Percentiles rank a stretch among this genome's conserved stretches.
phyloP scores from a whole-genome alignment of 2,329 filamentous ascomycete species.

The Paraconiothyrium brasiliense region DNA sequence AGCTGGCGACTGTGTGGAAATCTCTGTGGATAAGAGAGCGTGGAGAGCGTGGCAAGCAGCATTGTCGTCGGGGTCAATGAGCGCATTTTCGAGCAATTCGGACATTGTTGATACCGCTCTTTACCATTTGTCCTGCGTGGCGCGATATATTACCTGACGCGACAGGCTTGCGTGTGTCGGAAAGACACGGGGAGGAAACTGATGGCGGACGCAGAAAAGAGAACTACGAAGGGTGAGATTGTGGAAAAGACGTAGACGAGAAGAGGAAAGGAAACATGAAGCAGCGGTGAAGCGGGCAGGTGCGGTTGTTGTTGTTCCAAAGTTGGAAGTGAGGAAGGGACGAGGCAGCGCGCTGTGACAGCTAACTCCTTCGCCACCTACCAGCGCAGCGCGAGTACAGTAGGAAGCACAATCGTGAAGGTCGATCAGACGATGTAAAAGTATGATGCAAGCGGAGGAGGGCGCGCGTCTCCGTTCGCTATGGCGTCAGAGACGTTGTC shows the following conservation, averaged over 20 bases:
- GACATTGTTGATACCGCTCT: conserved; percentile 13
- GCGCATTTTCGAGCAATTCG: conserved; percentile 30
- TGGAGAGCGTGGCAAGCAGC: conserved; percentile 29
- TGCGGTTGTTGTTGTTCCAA: conserved; percentile 3
- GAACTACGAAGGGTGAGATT: neutral
- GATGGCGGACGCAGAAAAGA: neutral
- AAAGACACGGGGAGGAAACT: neutral
- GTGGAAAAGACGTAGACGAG: neutral
- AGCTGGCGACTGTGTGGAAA: conserved; percentile 16
- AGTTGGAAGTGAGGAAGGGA: conserved; percentile 12
- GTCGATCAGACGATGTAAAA: neutral
- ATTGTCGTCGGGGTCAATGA: conserved; percentile 32
- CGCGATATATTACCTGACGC: conserved; percentile 9
- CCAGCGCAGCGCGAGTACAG: conserved; percentile 1
- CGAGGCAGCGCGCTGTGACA: conserved; percentile 7
- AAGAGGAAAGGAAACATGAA: neutral
- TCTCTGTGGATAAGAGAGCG: conserved; percentile 26
- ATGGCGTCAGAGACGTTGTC: conserved; percentile 8
- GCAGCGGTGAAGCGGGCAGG: conserved; percentile 1
- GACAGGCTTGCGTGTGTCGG: neutral
- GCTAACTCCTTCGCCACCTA: neutral
- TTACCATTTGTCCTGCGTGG: conserved; percentile 8
- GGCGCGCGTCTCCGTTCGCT: conserved; percentile 6
- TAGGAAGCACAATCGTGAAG: conserved; percentile 2
- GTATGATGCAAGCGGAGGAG: conserved; percentile 11